A percentile compares a stretch with the other conserved stretches of the same genome.
These are phyloP conservation scores for Tulasnella sp. DNA, from an alignment of 768 basidiomycete species.

Conservation along the genomic window DNA sequence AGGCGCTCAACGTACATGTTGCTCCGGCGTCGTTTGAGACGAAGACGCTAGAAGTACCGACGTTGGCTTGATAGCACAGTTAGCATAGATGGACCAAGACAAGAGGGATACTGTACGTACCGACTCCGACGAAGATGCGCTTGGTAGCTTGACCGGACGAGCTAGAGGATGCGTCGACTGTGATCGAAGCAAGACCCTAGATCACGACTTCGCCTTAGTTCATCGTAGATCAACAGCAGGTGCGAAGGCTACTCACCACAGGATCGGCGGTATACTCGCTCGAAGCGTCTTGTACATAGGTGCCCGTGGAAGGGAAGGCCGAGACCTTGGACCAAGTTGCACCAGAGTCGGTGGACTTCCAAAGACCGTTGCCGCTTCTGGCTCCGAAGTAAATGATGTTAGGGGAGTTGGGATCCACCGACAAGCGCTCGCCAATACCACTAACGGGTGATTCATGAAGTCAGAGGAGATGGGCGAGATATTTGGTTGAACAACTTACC, in stretches of 20 bases:
- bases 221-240: background rate
- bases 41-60: slow-evolving; percentile 43
- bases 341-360: slow-evolving; percentile 53
- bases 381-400: slow-evolving; percentile 54
- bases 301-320: slow-evolving; percentile 45
- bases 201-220: slow-evolving; percentile 25
- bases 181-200: slow-evolving; percentile 45
- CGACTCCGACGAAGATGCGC: slow-evolving; percentile 56
- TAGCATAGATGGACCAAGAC: background rate
- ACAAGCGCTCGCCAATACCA: slow-evolving; percentile 36
- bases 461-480: background rate
- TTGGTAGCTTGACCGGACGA: slow-evolving; percentile 41
- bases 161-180: slow-evolving; percentile 36
- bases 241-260: background rate
- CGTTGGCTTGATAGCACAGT: slow-evolving; percentile 27
- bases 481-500: slow-evolving; percentile 25
- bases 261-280: background rate
- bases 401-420: slow-evolving; percentile 51
- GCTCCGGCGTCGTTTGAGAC: slow-evolving; percentile 46
- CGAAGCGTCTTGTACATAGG: slow-evolving; percentile 35
- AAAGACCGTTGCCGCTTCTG: slow-evolving; percentile 50
- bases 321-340: slow-evolving; percentile 49
- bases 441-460: background rate
- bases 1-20: slow-evolving; percentile 35
- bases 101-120: background rate